These are phyloP conservation scores for Fusarium nodosum DNA, from an alignment of 2,329 filamentous ascomycete species.

Conservation along the genomic window DNA sequence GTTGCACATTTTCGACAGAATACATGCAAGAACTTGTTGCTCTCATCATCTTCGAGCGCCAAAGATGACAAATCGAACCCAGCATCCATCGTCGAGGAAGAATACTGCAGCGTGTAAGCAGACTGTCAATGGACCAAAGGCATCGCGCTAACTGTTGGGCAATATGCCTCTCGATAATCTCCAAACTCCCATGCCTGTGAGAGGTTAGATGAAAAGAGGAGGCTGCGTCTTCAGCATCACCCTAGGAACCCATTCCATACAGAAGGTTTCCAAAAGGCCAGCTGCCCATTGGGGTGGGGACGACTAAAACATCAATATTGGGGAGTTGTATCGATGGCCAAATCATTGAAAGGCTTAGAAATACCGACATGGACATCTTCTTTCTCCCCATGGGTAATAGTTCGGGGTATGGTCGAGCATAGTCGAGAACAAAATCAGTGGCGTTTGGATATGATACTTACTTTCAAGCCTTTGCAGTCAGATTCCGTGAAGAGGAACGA, in stretches of 20 bases:
- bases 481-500: constrained; percentile 77
- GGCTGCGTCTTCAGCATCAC: constrained; percentile 51
- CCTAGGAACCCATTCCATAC: constrained; percentile 58
- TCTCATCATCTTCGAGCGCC: constrained; percentile 45
- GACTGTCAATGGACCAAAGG: constrained; percentile 22
- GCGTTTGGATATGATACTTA: constrained; percentile 51
- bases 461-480: constrained; percentile 69
- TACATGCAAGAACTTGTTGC: constrained; percentile 56
- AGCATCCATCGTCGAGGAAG: constrained; percentile 51
- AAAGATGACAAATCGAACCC: constrained; percentile 51
- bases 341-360: constrained; percentile 62
- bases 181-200: constrained; percentile 63
- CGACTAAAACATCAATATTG: constrained; percentile 63
- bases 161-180: constrained; percentile 65
- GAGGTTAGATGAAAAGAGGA: constrained; percentile 61
- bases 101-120: constrained; percentile 57
- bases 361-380: constrained; percentile 72
- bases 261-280: constrained; percentile 56
- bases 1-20: constrained; percentile 62
- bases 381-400: constrained; percentile 58
- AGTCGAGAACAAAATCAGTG: constrained; percentile 26
- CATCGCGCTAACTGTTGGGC: constrained; percentile 32
- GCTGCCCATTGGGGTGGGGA: constrained; percentile 45
- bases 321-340: constrained; percentile 79
- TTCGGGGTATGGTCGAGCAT: constrained; percentile 12